These are phyloP conservation scores for Osmanthus fragrans DNA, from an alignment of 257 asterid genomes.

Conservation along the genomic window DNA sequence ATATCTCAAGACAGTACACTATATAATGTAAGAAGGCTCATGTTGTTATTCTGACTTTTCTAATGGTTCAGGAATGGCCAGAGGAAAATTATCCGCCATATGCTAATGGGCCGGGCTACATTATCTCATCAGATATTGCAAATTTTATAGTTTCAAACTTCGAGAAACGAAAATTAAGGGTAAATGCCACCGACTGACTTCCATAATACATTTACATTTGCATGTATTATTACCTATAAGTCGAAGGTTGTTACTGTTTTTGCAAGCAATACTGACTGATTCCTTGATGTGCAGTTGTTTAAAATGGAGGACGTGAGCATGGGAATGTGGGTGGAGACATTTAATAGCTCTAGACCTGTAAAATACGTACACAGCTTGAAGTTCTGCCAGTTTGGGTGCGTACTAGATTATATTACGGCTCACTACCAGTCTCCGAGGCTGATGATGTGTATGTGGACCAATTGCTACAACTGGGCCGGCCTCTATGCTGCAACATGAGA, in stretches of 20 bases:
- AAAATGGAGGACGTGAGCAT: slow-evolving; percentile 99
- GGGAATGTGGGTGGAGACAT: slow-evolving; percentile 95
- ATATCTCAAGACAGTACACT: background rate
- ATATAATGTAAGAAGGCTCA: background rate
- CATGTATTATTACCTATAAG: background rate
- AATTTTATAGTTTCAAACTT: slow-evolving; percentile 63
- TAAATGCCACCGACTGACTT: slow-evolving; percentile 17
- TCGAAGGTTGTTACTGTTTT: background rate
- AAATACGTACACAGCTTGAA: slow-evolving; percentile 85
- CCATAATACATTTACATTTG: background rate
- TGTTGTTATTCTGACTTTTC: background rate
- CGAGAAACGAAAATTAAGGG: slow-evolving; percentile 65
- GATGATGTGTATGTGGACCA: slow-evolving; percentile 87
- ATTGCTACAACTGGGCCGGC: slow-evolving; percentile 50
- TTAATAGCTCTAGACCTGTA: slow-evolving; percentile 59
- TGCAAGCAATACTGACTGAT: background rate
- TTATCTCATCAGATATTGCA: slow-evolving; percentile 82
- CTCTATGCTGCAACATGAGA: slow-evolving; percentile 87
- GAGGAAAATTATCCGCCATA: slow-evolving; percentile 94
- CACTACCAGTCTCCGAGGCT: slow-evolving; percentile 96
- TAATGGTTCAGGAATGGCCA: slow-evolving; percentile 86
- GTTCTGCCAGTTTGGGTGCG: slow-evolving; percentile 90
- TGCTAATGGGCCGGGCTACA: slow-evolving; percentile 98
- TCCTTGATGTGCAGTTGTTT: slow-evolving; percentile 56
- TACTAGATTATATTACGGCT: slow-evolving; percentile 77